Conservation (phyloP, 2,329 filamentous ascomycete genomes). For the Cladosporium sphaerospermum region DNA sequence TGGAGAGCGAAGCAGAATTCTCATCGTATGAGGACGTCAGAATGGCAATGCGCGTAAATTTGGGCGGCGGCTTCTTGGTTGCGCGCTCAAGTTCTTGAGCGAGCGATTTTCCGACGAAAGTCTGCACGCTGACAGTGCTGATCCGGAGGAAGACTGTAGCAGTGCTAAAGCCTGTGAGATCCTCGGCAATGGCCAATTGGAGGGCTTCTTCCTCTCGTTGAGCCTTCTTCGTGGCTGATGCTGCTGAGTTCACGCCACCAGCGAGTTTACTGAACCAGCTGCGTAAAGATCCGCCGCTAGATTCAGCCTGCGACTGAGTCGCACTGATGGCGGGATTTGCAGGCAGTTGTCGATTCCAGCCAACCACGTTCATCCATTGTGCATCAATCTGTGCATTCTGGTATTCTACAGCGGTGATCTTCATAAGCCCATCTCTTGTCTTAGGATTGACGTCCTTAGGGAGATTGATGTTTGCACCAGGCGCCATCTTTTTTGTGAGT, state of each 20-base stretch:
- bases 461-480: slow-evolving; percentile 63
- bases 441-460: slow-evolving; percentile 73
- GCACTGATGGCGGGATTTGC: slow-evolving; percentile 16
- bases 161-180: slow-evolving; percentile 63
- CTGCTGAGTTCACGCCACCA: slow-evolving; percentile 37
- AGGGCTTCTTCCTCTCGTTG: slow-evolving; percentile 57
- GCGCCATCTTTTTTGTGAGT: slow-evolving; percentile 79
- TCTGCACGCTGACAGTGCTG: slow-evolving; percentile 75
- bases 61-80: slow-evolving; percentile 94
- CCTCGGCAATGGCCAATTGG: slow-evolving; percentile 60
- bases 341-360: slow-evolving; percentile 62
- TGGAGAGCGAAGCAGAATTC: slow-evolving; percentile 57
- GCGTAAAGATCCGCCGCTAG: slow-evolving; percentile 43
- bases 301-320: slow-evolving; percentile 43
- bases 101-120: slow-evolving; percentile 65
- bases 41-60: slow-evolving; percentile 76
- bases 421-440: slow-evolving; percentile 86
- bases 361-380: slow-evolving; percentile 77
- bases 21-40: slow-evolving; percentile 89
- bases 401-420: slow-evolving; percentile 69
- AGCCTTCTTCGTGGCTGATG: slow-evolving; percentile 49
- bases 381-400: slow-evolving; percentile 91
- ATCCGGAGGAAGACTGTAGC: slow-evolving; percentile 85
- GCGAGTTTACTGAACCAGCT: slow-evolving; percentile 71
- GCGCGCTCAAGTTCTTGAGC: slow-evolving; percentile 85